Evolutionary conservation across 805 yeast genomes (phyloP).

Genomic region (Kluyveromyces aestuarii): DNA sequence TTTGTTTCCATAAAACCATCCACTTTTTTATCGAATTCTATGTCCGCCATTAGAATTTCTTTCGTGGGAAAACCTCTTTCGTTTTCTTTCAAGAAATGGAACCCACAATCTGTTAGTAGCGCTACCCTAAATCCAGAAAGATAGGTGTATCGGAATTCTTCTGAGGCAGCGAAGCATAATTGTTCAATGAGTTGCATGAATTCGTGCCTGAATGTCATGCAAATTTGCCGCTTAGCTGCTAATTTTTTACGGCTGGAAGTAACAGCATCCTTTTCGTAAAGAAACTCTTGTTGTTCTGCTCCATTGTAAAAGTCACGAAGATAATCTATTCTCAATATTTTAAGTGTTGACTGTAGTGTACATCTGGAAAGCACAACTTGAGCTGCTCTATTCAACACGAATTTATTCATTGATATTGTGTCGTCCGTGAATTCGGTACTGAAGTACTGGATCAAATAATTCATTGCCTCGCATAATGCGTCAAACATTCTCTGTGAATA

Average conservation of each 20-base stretch:
- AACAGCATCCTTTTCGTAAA: neutral
- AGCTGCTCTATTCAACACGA: neutral
- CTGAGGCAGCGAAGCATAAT: neutral
- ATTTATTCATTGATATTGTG: neutral
- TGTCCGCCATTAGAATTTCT: slow-evolving; percentile 1
- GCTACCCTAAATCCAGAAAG: slow-evolving; percentile 1
- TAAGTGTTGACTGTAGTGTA: neutral
- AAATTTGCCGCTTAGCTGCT: neutral
- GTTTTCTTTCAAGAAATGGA: slow-evolving; percentile 1
- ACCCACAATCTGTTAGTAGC: neutral
- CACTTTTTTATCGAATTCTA: neutral
- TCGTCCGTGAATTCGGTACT: neutral
- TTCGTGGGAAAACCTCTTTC: slow-evolving; percentile 1
- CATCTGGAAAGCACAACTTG: slow-evolving; percentile 1
- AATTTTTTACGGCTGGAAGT: neutral
- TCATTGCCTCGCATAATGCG: neutral
- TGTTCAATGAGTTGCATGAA: neutral
- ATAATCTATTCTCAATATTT: slow-evolving; percentile 1
- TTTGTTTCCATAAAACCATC: slow-evolving; percentile 1
- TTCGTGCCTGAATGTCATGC: neutral
- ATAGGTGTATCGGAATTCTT: slow-evolving; percentile 1
- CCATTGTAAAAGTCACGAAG: neutral
- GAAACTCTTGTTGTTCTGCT: neutral
- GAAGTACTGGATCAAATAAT: neutral
- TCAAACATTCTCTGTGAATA: neutral